These are phyloP conservation scores for Saprolegnia parasitica DNA, from an alignment of 352 stramenopile genomes.

Conservation along the genomic window DNA sequence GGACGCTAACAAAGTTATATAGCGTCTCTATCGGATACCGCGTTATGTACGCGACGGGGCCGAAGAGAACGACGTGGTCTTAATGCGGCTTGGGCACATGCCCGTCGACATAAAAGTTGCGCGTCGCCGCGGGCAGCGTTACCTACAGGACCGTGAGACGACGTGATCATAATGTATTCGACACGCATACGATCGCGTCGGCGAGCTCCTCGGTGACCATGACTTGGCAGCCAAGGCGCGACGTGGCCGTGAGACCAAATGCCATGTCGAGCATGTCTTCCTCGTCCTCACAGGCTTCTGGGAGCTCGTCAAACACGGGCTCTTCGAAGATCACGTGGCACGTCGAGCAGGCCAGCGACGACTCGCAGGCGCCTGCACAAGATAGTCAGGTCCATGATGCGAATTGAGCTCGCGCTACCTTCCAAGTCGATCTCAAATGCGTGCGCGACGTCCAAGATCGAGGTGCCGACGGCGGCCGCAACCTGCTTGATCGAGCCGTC, in stretches of 20 bases:
- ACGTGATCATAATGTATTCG: constrained; percentile 28
- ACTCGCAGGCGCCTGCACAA: constrained; percentile 84
- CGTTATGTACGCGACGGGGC: too few relatives aligned
- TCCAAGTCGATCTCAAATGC: constrained; percentile 93
- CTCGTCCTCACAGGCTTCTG: constrained; percentile 93
- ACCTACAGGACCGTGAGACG: constrained; percentile 54
- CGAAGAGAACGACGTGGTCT: background rate
- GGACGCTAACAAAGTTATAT: too few relatives aligned
- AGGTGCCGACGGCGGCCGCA: constrained; percentile 72
- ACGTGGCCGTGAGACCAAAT: constrained; percentile 95
- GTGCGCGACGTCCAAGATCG: constrained; percentile 90
- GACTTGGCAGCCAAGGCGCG: constrained; percentile 88
- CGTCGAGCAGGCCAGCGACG: constrained; percentile 97
- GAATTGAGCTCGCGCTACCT: constrained; percentile 38
- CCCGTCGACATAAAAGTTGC: constrained; percentile 99
- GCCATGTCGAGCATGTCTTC: constrained; percentile 99
- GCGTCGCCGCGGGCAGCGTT: constrained; percentile 91
- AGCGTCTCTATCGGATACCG: too few relatives aligned
- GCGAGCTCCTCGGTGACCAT: constrained; percentile 89
- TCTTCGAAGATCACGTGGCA: constrained; percentile 97
- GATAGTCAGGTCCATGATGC: background rate
- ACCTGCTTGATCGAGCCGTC: constrained; percentile 61
- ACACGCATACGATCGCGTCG: constrained; percentile 40
- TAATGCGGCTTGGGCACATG: constrained; percentile 96
- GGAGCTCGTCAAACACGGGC: constrained; percentile 88